A percentile compares a stretch with the other conserved stretches of the same genome.
phyloP scores from a whole-genome alignment of 208 protist genomes.

The Herpetomonas samuelpessoai region DNA sequence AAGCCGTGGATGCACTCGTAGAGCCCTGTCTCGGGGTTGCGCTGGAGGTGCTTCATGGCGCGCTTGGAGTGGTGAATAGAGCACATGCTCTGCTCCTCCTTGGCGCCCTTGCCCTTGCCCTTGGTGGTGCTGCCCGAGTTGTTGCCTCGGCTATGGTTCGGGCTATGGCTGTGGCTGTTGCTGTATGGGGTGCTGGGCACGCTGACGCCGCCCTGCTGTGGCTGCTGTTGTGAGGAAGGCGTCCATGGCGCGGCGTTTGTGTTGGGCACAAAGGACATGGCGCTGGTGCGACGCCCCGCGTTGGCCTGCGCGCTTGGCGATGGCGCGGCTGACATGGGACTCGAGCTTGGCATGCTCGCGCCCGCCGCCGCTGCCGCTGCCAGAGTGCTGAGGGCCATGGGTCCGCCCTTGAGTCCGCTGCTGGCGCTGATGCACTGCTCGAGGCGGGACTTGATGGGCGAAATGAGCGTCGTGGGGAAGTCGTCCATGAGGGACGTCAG shows the following conservation, averaged over 20 bases:
- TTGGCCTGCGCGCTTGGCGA: slow-evolving; percentile 8
- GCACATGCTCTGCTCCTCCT: slow-evolving; percentile 83
- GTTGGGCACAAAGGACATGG: slow-evolving; percentile 27
- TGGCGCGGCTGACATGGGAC: slow-evolving; percentile 15
- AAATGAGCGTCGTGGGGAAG: slow-evolving; percentile 41
- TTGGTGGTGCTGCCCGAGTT: slow-evolving; percentile 51
- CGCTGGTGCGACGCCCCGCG: background rate
- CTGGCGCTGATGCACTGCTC: slow-evolving; percentile 36
- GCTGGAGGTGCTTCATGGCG: slow-evolving; percentile 79
- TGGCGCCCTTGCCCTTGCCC: slow-evolving; percentile 19
- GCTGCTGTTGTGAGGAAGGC: slow-evolving; percentile 15
- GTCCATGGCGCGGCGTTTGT: slow-evolving; percentile 41
- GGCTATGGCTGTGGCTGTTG: slow-evolving; percentile 27
- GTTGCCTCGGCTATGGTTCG: slow-evolving; percentile 19
- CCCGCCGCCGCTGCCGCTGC: slow-evolving; percentile 3
- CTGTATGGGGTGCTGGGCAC: slow-evolving; percentile 4
- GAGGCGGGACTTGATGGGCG: slow-evolving; percentile 46
- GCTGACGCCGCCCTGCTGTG: slow-evolving; percentile 11
- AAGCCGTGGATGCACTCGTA: slow-evolving; percentile 88
- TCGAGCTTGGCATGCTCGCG: background rate
- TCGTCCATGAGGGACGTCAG: slow-evolving; percentile 75
- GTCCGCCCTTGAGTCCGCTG: slow-evolving; percentile 18
- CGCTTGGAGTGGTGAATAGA: slow-evolving; percentile 78
- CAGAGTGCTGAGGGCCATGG: background rate
- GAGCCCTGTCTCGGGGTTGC: slow-evolving; percentile 56